A percentile compares a stretch with the other conserved stretches of the same genome.
These are phyloP conservation scores for Paecilomyces fulvus DNA, from an alignment of 2,329 filamentous ascomycete genomes.

Conservation along the genomic window DNA sequence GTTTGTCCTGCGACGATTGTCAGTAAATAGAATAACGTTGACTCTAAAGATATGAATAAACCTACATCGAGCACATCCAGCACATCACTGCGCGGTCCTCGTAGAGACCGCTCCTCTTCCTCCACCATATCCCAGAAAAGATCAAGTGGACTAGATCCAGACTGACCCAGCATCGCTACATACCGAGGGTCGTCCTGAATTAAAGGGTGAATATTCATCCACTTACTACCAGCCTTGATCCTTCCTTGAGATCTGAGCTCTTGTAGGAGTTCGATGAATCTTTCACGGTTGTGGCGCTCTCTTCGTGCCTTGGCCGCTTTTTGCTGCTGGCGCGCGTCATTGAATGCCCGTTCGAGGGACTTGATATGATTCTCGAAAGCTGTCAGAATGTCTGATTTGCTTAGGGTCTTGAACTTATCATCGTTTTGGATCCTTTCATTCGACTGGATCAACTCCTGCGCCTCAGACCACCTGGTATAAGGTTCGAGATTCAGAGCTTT, in stretches of 20 bases:
- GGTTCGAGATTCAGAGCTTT: constrained; percentile 76
- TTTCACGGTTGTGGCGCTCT: constrained; percentile 80
- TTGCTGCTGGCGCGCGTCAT: constrained; percentile 79
- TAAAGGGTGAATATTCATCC: constrained; percentile 68
- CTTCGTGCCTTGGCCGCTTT: constrained; percentile 72
- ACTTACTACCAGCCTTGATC: constrained; percentile 85
- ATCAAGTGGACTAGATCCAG: constrained; percentile 77
- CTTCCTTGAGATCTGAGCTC: constrained; percentile 68
- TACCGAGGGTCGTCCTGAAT: constrained; percentile 79
- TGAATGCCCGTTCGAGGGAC: constrained; percentile 79
- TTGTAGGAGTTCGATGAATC: constrained; percentile 63
- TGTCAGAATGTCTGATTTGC: constrained; percentile 80
- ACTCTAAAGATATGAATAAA: not conserved
- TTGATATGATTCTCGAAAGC: constrained; percentile 96
- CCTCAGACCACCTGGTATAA: constrained; percentile 91
- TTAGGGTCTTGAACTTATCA: constrained; percentile 76
- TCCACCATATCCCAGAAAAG: constrained; percentile 95
- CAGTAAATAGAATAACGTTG: constrained; percentile 18
- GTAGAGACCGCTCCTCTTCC: constrained; percentile 82
- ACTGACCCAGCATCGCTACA: constrained; percentile 69
- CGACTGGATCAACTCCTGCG: constrained; percentile 69
- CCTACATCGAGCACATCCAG: constrained; percentile 81
- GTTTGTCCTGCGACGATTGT: constrained; percentile 60
- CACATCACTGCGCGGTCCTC: constrained; percentile 71
- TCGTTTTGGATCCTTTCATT: constrained; percentile 71